A percentile compares a stretch with the other conserved stretches of the same genome.
Conservation (phyloP, 2,329 filamentous ascomycete species). For the Xylariaceae sp. region DNA sequence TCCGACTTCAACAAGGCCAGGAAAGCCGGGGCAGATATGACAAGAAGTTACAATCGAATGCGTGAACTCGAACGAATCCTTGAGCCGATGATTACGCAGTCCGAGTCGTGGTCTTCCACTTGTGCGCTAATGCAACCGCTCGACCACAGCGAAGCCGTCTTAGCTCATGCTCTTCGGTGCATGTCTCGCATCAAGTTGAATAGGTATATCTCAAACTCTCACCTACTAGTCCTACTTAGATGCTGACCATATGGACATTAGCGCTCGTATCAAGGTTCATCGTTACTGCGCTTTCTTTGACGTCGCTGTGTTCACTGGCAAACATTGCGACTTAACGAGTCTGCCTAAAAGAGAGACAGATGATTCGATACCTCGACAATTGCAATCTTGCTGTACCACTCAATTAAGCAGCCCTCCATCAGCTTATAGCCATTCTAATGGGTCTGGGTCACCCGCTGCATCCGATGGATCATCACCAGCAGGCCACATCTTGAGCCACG, state of each 20-base stretch:
- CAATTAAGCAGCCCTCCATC: slow-evolving; percentile 24
- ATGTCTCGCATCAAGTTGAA: slow-evolving; percentile 51
- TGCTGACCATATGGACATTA: slow-evolving; percentile 23
- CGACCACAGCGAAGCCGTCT: slow-evolving; percentile 38
- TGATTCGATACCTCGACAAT: slow-evolving; percentile 30
- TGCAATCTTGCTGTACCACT: slow-evolving; percentile 37
- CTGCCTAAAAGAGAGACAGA: slow-evolving; percentile 24
- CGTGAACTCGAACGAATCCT: slow-evolving; percentile 38
- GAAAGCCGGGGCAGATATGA: slow-evolving; percentile 37
- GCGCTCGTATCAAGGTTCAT: slow-evolving; percentile 51
- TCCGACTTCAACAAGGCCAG: slow-evolving; percentile 45
- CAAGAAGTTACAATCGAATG: slow-evolving; percentile 40
- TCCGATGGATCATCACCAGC: slow-evolving; percentile 28
- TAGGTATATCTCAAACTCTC: slow-evolving; percentile 32
- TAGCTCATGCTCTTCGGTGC: slow-evolving; percentile 43
- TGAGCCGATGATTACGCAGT: slow-evolving; percentile 36
- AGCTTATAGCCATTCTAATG: slow-evolving; percentile 21
- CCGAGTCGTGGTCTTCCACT: slow-evolving; percentile 35
- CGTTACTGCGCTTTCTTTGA: slow-evolving; percentile 52
- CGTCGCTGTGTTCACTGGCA: slow-evolving; percentile 46
- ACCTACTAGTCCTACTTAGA: neutral
- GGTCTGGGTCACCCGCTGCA: slow-evolving; percentile 29
- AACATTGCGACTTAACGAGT: slow-evolving; percentile 47
- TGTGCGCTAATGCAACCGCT: slow-evolving; percentile 36
- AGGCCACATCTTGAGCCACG: slow-evolving; percentile 7